phyloP scores from a whole-genome alignment of 176 grass and related monocot genomes.

The Avena insularis region DNA sequence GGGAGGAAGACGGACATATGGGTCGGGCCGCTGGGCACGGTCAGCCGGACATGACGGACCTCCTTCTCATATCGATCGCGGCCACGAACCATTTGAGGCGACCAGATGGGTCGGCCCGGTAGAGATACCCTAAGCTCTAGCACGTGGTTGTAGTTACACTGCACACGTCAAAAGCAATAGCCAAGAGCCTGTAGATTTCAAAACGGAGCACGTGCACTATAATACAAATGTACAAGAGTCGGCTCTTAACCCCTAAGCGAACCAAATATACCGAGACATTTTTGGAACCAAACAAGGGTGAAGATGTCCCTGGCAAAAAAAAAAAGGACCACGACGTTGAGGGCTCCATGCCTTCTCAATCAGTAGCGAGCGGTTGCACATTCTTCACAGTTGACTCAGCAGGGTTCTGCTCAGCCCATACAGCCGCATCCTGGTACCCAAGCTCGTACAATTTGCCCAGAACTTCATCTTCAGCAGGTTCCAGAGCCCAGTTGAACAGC shows the following conservation, averaged over 20 bases:
- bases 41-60: too few relatives aligned
- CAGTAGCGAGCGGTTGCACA: background rate
- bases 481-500: slow-evolving; percentile 98
- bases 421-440: slow-evolving; percentile 81
- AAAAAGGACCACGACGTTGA: background rate
- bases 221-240: background rate
- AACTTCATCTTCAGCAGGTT: slow-evolving; percentile 86
- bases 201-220: too few relatives aligned
- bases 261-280: slow-evolving; percentile 4
- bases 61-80: too few relatives aligned
- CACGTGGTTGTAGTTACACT: background rate
- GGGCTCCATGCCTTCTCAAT: slow-evolving; percentile 17
- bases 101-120: too few relatives aligned
- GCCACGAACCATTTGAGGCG: too few relatives aligned
- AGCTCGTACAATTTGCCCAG: slow-evolving; percentile 77
- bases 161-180: too few relatives aligned
- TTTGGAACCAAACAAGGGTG: background rate
- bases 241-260: background rate
- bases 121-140: background rate
- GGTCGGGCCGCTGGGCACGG: too few relatives aligned
- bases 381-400: slow-evolving; percentile 42
- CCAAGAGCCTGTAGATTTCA: too few relatives aligned
- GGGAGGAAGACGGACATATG: too few relatives aligned
- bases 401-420: slow-evolving; percentile 75
- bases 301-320: background rate